These are phyloP conservation scores for Yamadazyma phyllophila DNA, from an alignment of 805 yeast genomes.

Conservation along the genomic window DNA sequence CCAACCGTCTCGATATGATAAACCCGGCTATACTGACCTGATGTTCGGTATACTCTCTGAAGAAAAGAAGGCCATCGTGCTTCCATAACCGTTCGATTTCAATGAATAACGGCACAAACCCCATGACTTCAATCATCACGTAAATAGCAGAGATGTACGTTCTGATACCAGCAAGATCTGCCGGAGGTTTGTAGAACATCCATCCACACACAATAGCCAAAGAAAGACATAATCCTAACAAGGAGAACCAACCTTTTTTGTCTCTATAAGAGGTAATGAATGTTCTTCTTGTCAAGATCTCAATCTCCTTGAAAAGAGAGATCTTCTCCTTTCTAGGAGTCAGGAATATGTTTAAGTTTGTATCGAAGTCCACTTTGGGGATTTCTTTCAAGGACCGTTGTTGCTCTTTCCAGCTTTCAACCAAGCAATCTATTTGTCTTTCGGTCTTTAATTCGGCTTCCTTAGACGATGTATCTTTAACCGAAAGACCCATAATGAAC, in stretches of 20 bases:
- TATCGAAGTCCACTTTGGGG: constrained; percentile 7
- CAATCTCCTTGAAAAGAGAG: constrained; percentile 28
- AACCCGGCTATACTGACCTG: constrained; percentile 68
- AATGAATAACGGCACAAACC: constrained; percentile 38
- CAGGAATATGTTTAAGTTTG: constrained; percentile 11
- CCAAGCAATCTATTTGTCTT: constrained; percentile 24
- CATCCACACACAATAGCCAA: constrained; percentile 70
- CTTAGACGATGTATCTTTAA: constrained; percentile 31
- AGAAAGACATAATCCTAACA: constrained; percentile 41
- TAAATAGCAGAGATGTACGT: constrained; percentile 44
- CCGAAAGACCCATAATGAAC: constrained; percentile 35
- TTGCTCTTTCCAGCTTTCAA: constrained; percentile 23
- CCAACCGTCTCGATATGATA: constrained; percentile 60
- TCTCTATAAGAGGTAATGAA: constrained; percentile 35
- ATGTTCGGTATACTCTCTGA: constrained; percentile 67
- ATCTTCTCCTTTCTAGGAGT: constrained; percentile 16
- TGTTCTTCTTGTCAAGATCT: constrained; percentile 34
- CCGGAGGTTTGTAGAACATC: constrained; percentile 67
- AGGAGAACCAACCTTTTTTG: constrained; percentile 27
- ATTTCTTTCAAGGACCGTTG: neutral
- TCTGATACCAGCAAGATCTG: constrained; percentile 61
- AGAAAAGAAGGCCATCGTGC: constrained; percentile 34
- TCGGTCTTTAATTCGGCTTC: constrained; percentile 22
- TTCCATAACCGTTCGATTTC: constrained; percentile 41
- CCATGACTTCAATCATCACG: constrained; percentile 38